These are phyloP conservation scores for Aspergillus coremiiformis DNA, from an alignment of 495 filamentous ascomycete species.

Conservation along the genomic window DNA sequence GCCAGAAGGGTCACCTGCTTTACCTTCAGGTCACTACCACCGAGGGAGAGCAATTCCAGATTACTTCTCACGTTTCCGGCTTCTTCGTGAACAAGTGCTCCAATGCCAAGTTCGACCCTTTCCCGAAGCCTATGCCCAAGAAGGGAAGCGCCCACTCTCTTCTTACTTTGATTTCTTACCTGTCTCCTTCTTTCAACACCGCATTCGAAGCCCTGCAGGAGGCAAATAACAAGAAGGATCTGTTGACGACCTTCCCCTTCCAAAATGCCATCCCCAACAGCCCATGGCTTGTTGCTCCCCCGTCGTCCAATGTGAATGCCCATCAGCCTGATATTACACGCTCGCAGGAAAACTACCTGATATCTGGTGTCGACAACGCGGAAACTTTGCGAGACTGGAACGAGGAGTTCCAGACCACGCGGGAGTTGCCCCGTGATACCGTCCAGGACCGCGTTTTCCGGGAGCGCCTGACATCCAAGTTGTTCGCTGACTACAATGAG, in stretches of 20 bases:
- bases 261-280: constrained; percentile 86
- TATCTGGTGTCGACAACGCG: constrained; percentile 82
- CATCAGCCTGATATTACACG: constrained; percentile 81
- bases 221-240: constrained; percentile 73
- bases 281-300: constrained; percentile 80
- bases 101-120: constrained; percentile 86
- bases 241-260: constrained; percentile 86
- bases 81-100: constrained; percentile 95
- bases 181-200: constrained; percentile 75
- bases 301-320: constrained; percentile 51
- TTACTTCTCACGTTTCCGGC: constrained; percentile 86
- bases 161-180: constrained; percentile 62
- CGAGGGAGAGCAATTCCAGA: constrained; percentile 87
- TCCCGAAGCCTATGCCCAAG: constrained; percentile 63
- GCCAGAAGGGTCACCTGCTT: constrained; percentile 86
- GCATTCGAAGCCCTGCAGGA: constrained; percentile 72
- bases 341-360: constrained; percentile 86
- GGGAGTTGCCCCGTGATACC: constrained; percentile 84
- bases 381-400: constrained; percentile 98
- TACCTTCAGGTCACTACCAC: constrained; percentile 83
- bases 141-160: constrained; percentile 73
- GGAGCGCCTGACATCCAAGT: constrained; percentile 86
- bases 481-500: constrained; percentile 96
- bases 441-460: constrained; percentile 96
- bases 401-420: constrained; percentile 95